phyloP scores from a whole-genome alignment of 495 filamentous ascomycete genomes.

The Penicillium manginii region DNA sequence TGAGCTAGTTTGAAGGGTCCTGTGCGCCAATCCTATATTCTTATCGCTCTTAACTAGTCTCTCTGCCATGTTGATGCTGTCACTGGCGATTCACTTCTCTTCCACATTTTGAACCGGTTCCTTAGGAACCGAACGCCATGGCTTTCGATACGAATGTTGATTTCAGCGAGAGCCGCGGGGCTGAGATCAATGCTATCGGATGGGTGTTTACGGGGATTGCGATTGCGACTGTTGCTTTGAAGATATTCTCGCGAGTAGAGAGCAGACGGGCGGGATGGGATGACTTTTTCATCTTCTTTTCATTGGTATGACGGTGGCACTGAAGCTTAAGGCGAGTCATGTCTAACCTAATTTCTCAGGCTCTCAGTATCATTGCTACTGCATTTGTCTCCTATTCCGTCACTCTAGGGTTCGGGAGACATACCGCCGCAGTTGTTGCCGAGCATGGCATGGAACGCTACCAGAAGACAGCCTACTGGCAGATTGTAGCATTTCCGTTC shows the following conservation, averaged over 20 bases:
- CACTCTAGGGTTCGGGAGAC: slow-evolving; percentile 26
- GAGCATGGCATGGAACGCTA: slow-evolving; percentile 21
- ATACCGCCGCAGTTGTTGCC: slow-evolving; percentile 27
- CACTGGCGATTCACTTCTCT: too few relatives aligned
- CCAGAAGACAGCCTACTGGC: slow-evolving; percentile 18
- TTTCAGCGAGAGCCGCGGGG: not conserved
- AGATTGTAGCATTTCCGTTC: slow-evolving; percentile 25
- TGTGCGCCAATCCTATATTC: too few relatives aligned
- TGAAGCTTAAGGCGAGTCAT: too few relatives aligned
- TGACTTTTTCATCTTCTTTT: slow-evolving; percentile 34
- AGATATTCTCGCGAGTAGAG: slow-evolving; percentile 18
- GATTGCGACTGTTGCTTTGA: slow-evolving; percentile 19
- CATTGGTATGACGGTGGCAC: slow-evolving; percentile 26
- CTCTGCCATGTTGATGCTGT: too few relatives aligned
- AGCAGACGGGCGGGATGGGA: slow-evolving; percentile 20
- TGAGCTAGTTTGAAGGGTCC: too few relatives aligned
- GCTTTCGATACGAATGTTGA: not conserved
- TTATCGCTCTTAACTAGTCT: too few relatives aligned
- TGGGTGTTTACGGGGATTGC: slow-evolving; percentile 28
- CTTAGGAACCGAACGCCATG: too few relatives aligned
- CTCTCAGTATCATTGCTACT: slow-evolving; percentile 29
- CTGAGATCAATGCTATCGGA: slow-evolving; percentile 20
- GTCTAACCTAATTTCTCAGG: too few relatives aligned
- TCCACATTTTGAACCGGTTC: too few relatives aligned
- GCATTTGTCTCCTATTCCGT: slow-evolving; percentile 27